Evolutionary conservation across 78 protist genomes (phyloP).

Genomic region (Bodo saltans): DNA sequence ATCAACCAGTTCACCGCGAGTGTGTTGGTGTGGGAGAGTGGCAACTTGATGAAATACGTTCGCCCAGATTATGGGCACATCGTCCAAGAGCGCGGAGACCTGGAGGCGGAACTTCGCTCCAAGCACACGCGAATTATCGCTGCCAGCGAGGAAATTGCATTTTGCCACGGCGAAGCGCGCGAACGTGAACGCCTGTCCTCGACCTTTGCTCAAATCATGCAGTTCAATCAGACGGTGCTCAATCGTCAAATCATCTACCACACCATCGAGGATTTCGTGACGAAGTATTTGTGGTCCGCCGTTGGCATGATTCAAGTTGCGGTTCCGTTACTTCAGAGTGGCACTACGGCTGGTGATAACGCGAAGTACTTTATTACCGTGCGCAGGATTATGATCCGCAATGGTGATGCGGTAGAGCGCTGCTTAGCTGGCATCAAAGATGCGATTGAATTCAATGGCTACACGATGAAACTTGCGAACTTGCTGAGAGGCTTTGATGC

Average conservation of each 20-base stretch:
- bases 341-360: neutral
- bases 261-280: constrained; percentile 33
- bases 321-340: constrained; percentile 45
- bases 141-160: constrained; percentile 35
- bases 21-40: neutral
- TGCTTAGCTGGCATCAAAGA: constrained; percentile 11
- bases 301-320: constrained; percentile 64
- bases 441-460: constrained; percentile 40
- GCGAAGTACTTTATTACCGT: constrained; percentile 7
- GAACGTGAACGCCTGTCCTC: neutral
- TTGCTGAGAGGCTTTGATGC: constrained; percentile 3
- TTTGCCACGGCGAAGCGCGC: constrained; percentile 31
- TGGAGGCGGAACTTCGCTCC: constrained; percentile 26
- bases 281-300: constrained; percentile 63
- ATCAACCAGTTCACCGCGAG: constrained; percentile 2
- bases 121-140: constrained; percentile 20
- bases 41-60: neutral
- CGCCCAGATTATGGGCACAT: constrained; percentile 24
- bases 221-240: neutral
- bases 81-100: neutral
- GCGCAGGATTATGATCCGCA: constrained; percentile 12
- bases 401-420: constrained; percentile 24
- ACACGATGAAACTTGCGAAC: neutral
- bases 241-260: neutral
- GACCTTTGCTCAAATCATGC: neutral